Base-by-base conservation (phyloP, 2,329 filamentous ascomycete species). In the Claviceps pazoutovae region DNA sequence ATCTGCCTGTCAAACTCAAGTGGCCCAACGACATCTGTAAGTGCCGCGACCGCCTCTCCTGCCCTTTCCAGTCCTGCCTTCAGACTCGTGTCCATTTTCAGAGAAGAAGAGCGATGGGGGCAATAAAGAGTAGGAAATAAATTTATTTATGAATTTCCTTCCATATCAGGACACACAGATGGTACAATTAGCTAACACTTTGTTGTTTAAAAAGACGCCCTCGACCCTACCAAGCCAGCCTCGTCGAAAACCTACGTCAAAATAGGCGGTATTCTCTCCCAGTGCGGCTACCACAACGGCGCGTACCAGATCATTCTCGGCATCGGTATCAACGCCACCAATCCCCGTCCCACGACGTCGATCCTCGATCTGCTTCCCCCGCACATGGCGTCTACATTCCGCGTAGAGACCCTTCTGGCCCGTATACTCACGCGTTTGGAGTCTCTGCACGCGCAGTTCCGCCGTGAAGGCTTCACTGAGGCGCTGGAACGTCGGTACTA, bases 11-110 rank as follows among this genome's bases (percentile, higher is more conserved):
- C 42, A 89, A 86, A 64, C 70, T 98, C 36, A 98, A 98, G 67
- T 98, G 93, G 93, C 93, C 93, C 11, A 98, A 98, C 61, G 93
- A 98, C 63, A 87, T 98, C 51, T 91, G 81, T 83, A 67, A 66
- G 75, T 30, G 17, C 17, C 17, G 30, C 30, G 30, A 34, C 9
- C 30, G 30, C 9, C 19, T 34, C 23, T 9, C 8, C 9, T 19
- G 3, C 14, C 48, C 34, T 34, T 21, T 16, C 30, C 11, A 11
- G 30, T 9, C 30, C 30, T 34, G 30, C 30, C 9, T 34, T 11
- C 30, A 34, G 9, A 34, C 30, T 34, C 30, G 1, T 1, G 1
- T 34, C 19, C 13, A 5, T 42, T 21, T 13, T 19, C 5, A 42
- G 19, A 42, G 9, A 42, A 42, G 19, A 42, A 42, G 19, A 19